These are phyloP conservation scores for Penicillium capsulatum DNA, from an alignment of 2,329 filamentous ascomycete genomes.

Conservation along the genomic window DNA sequence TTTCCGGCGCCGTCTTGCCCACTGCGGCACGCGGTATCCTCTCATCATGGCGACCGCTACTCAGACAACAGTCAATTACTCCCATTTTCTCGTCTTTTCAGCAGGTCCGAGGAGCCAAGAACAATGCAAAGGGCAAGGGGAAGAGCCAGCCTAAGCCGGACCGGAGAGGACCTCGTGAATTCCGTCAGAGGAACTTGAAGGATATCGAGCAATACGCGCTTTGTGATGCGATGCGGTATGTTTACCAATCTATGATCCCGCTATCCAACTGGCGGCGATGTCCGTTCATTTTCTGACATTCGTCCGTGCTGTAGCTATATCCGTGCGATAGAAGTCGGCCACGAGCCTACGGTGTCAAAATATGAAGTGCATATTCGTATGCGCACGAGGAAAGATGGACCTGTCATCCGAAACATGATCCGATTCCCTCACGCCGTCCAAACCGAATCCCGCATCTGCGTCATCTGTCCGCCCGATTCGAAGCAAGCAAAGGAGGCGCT, in stretches of 20 bases:
- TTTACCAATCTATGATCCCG: not conserved
- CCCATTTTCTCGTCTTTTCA: constrained; percentile 31
- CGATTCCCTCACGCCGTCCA: constrained; percentile 85
- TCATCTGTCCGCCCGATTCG: constrained; percentile 82
- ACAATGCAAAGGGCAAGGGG: constrained; percentile 37
- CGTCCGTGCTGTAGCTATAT: constrained; percentile 64
- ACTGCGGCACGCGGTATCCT: constrained; percentile 32
- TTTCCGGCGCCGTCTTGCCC: constrained; percentile 33
- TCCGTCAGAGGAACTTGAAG: constrained; percentile 59
- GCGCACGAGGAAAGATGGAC: constrained; percentile 77
- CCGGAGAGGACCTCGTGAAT: constrained; percentile 64
- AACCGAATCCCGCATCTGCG: constrained; percentile 82
- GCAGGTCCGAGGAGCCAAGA: constrained; percentile 37
- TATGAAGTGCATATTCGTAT: constrained; percentile 87
- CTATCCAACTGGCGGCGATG: not conserved
- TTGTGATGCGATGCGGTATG: constrained; percentile 82
- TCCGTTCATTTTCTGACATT: constrained; percentile 10
- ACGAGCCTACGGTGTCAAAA: constrained; percentile 66
- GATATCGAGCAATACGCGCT: constrained; percentile 71
- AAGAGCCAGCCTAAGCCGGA: constrained; percentile 57
- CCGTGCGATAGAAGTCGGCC: constrained; percentile 86
- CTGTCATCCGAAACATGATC: constrained; percentile 80
- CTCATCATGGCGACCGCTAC: constrained; percentile 29
- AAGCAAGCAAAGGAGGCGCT: constrained; percentile 68
- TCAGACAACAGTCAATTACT: constrained; percentile 30